phyloP scores from a whole-genome alignment of 768 basidiomycete genomes.

The Asterophora lycoperdoides region DNA sequence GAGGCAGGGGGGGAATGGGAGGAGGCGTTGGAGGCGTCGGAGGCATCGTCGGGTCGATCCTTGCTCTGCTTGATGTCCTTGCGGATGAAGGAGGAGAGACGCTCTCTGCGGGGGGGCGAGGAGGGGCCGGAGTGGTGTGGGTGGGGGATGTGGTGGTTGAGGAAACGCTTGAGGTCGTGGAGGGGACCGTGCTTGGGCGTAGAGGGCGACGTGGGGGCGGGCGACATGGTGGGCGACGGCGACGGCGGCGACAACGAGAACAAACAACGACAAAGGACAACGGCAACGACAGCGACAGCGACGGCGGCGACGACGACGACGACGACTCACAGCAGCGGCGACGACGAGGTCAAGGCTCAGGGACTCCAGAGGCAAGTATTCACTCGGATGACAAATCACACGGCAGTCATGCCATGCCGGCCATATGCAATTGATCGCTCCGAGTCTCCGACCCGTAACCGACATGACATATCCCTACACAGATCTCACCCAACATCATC shows the following conservation, averaged over 20 bases:
- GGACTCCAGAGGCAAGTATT: no score
- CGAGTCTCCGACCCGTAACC: no score
- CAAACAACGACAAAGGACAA: no score
- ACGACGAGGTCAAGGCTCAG: no score
- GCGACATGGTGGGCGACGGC: constrained; percentile 13
- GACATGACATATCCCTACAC: no score
- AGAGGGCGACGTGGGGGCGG: constrained; percentile 7
- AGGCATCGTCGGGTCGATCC: constrained; percentile 39
- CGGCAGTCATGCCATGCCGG: not conserved
- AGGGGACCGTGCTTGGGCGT: constrained; percentile 63
- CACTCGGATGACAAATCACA: constrained; percentile 13
- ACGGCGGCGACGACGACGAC: not conserved
- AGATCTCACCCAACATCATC: constrained; percentile 58
- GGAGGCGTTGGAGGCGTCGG: constrained; percentile 11
- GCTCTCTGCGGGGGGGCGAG: constrained; percentile 21
- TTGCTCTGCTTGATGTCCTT: constrained; percentile 39
- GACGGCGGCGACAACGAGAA: no score
- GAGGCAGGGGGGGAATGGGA: constrained; percentile 17
- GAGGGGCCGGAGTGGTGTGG: constrained; percentile 16
- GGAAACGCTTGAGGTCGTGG: constrained; percentile 91
- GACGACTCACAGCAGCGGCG: no score
- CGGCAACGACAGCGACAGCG: no score
- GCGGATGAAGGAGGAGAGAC: constrained; percentile 26
- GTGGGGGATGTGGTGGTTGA: constrained; percentile 86
- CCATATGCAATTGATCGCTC: no score